Evolutionary conservation across 2,329 filamentous ascomycete species (phyloP).

Genomic region (Diplocarpon rosae): DNA sequence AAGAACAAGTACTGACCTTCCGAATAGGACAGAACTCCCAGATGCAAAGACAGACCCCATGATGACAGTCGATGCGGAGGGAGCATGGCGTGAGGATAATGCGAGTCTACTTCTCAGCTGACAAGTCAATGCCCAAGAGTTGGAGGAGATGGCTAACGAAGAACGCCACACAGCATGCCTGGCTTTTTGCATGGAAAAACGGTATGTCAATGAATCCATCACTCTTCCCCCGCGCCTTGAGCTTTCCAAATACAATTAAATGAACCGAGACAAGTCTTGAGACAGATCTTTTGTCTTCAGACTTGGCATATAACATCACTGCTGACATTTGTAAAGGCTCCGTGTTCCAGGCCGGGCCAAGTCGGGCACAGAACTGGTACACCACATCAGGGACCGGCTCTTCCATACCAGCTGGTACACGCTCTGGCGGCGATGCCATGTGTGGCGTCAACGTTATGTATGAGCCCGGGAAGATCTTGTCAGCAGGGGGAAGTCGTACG

Average conservation of each 20-base stretch:
- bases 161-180: constrained; percentile 38
- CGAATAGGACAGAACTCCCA: constrained; percentile 26
- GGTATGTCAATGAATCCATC: not conserved
- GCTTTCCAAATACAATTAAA: no score
- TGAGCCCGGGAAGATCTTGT: constrained; percentile 47
- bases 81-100: not conserved
- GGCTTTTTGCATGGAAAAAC: constrained; percentile 28
- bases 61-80: constrained; percentile 30
- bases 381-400: constrained; percentile 33
- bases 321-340: not conserved
- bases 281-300: no score
- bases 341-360: constrained; percentile 21
- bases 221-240: no score
- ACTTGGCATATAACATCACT: no score
- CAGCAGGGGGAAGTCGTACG: constrained; percentile 36
- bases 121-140: constrained; percentile 24
- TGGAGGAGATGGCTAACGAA: constrained; percentile 30
- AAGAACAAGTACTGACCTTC: no score
- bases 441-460: constrained; percentile 46
- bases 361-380: constrained; percentile 45
- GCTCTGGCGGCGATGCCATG: constrained; percentile 41
- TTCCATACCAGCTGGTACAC: constrained; percentile 32
- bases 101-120: not conserved
- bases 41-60: constrained; percentile 37
- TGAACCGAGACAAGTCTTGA: no score